Evolutionary conservation across 23 red algal genomes (phyloP).

Genomic region (Chondrus crispus): DNA sequence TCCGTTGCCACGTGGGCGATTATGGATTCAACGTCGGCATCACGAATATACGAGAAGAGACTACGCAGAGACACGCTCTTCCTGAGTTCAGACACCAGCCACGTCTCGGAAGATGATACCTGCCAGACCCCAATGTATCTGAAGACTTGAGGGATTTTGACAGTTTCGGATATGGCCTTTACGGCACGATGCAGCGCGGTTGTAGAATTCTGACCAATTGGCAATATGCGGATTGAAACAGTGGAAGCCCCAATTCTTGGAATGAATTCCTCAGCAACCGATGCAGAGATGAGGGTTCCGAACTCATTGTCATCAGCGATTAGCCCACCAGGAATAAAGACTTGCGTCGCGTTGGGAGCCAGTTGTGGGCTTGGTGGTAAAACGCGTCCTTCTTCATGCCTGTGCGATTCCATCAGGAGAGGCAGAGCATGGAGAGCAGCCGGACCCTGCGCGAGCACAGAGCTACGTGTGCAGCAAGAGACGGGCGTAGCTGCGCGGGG

Average conservation of each 20-base stretch:
- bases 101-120: neutral
- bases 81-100: conserved; percentile 42
- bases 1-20: neutral
- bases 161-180: neutral
- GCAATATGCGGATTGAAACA: conserved; percentile 42
- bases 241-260: neutral
- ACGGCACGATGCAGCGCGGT: neutral
- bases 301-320: conserved; percentile 43
- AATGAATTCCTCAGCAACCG: neutral
- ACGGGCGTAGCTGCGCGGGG: no score
- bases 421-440: no score
- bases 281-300: conserved; percentile 25
- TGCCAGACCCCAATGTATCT: conserved; percentile 35
- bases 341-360: neutral
- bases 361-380: no score
- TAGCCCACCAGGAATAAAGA: conserved; percentile 13
- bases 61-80: neutral
- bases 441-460: no score
- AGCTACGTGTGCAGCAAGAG: no score
- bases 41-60: conserved; percentile 11
- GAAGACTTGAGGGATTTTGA: neutral
- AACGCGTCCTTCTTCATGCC: no score
- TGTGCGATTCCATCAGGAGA: no score
- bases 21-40: conserved; percentile 22
- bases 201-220: neutral